Conservation (phyloP, 805 yeast genomes). For the Wickerhamiella musiphila region DNA sequence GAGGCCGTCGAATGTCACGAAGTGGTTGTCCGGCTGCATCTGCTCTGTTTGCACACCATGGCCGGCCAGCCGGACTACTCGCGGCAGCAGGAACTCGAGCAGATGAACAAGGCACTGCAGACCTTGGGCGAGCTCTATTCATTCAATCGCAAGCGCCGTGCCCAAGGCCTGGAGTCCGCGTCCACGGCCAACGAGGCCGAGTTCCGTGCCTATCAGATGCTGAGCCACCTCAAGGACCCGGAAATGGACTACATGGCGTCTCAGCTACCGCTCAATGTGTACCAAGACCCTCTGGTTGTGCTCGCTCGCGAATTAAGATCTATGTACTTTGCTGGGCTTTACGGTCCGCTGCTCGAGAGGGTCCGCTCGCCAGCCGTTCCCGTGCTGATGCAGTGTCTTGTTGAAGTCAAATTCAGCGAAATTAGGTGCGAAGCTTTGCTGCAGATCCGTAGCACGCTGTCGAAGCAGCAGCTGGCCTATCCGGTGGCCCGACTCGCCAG, state of each 20-base stretch:
- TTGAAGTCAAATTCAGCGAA: constrained; percentile 69
- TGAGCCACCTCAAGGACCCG: constrained; percentile 68
- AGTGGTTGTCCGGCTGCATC: constrained; percentile 74
- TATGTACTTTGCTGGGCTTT: constrained; percentile 33
- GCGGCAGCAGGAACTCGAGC: constrained; percentile 90
- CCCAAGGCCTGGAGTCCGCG: constrained; percentile 53
- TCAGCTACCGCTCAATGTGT: constrained; percentile 39
- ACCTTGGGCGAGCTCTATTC: constrained; percentile 69
- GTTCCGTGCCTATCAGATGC: constrained; percentile 70
- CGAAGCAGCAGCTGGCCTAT: constrained; percentile 38
- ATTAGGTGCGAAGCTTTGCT: constrained; percentile 57
- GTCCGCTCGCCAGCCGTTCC: constrained; percentile 38
- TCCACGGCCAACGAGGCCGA: constrained; percentile 75
- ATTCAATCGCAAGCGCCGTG: constrained; percentile 24
- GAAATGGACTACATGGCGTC: constrained; percentile 68
- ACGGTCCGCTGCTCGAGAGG: constrained; percentile 40
- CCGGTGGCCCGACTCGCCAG: constrained; percentile 30
- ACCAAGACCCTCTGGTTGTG: constrained; percentile 41
- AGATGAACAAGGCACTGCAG: constrained; percentile 77
- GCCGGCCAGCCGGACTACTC: constrained; percentile 61
- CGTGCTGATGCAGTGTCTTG: constrained; percentile 48
- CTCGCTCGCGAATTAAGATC: constrained; percentile 39
- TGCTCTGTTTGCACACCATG: constrained; percentile 70
- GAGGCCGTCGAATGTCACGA: constrained; percentile 92
- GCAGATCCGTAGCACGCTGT: constrained; percentile 46